These are phyloP conservation scores for Penicillium corylophilum DNA, from an alignment of 2,329 filamentous ascomycete genomes.

Conservation along the genomic window DNA sequence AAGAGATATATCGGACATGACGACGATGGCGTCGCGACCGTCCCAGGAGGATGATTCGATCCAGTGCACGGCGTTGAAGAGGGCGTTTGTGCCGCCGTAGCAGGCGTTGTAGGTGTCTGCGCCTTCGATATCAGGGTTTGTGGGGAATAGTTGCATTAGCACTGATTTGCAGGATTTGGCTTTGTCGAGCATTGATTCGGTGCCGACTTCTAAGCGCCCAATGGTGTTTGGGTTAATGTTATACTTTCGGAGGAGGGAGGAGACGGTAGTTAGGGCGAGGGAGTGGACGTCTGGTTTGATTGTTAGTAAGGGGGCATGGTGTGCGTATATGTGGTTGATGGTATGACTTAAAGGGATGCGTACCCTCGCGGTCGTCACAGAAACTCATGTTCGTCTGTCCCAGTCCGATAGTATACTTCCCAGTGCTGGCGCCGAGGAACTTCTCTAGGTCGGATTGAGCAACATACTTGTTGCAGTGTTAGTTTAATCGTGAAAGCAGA, in stretches of 20 bases:
- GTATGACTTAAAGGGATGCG: conserved; percentile 23
- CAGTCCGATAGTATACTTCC: conserved; percentile 88
- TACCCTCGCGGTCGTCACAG: conserved; percentile 85
- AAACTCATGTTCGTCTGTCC: conserved; percentile 92
- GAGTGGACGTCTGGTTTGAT: conserved; percentile 74
- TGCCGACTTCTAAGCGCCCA: conserved; percentile 80
- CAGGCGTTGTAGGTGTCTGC: conserved; percentile 82
- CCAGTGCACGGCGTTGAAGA: conserved; percentile 84
- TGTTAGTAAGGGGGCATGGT: not conserved
- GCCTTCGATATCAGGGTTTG: conserved; percentile 79
- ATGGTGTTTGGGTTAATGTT: conserved; percentile 74
- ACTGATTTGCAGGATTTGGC: conserved; percentile 89
- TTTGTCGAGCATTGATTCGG: conserved; percentile 83
- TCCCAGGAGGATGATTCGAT: conserved; percentile 85
- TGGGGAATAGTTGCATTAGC: conserved; percentile 78
- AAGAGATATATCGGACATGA: conserved; percentile 79
- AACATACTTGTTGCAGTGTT: conserved; percentile 62
- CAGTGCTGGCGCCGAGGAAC: conserved; percentile 76
- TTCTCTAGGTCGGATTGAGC: conserved; percentile 80
- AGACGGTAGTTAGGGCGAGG: conserved; percentile 73
- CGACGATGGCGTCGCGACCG: conserved; percentile 75
- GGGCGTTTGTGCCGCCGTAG: conserved; percentile 81
- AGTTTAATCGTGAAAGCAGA: conserved; percentile 2
- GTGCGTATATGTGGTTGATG: not conserved
- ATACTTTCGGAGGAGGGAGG: conserved; percentile 79